Conservation (phyloP, 495 filamentous ascomycete species). For the Letharia lupina region DNA sequence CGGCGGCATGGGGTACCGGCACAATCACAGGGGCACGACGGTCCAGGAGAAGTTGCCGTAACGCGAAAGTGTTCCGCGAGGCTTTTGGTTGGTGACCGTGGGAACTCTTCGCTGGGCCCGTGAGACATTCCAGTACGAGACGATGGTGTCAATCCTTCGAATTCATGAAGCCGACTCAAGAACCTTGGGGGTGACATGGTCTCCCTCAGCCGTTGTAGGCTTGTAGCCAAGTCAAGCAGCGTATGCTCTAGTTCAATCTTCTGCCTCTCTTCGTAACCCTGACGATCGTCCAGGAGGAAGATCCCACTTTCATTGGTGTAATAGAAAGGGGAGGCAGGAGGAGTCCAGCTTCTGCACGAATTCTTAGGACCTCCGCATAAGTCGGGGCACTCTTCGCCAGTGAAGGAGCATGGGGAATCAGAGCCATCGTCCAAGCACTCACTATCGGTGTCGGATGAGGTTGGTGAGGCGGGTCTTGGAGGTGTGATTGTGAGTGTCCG, state of each 20-base stretch:
- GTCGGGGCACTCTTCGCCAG: slow-evolving; percentile 1
- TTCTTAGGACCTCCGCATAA: background rate
- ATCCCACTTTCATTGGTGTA: background rate
- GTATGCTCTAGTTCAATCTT: background rate
- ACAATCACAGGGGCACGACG: background rate
- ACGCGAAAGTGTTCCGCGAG: background rate
- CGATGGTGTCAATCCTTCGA: background rate
- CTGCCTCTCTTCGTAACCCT: slow-evolving; percentile 1
- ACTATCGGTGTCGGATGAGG: background rate
- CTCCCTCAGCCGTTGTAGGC: background rate
- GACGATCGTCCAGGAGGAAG: background rate
- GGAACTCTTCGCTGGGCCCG: background rate
- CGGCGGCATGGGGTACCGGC: background rate
- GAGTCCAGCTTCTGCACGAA: slow-evolving; percentile 2
- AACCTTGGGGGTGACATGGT: background rate
- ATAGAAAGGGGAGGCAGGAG: slow-evolving; percentile 3
- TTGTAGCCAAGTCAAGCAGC: background rate
- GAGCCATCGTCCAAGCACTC: background rate
- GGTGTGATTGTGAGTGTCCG: background rate
- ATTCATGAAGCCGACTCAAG: background rate
- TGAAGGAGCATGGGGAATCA: background rate
- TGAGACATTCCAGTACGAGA: background rate
- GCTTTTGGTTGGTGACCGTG: background rate
- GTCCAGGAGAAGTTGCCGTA: background rate
- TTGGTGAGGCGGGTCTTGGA: background rate